Base-by-base conservation (phyloP, 2,329 filamentous ascomycete species). In the Verticillium nonalfalfae region DNA sequence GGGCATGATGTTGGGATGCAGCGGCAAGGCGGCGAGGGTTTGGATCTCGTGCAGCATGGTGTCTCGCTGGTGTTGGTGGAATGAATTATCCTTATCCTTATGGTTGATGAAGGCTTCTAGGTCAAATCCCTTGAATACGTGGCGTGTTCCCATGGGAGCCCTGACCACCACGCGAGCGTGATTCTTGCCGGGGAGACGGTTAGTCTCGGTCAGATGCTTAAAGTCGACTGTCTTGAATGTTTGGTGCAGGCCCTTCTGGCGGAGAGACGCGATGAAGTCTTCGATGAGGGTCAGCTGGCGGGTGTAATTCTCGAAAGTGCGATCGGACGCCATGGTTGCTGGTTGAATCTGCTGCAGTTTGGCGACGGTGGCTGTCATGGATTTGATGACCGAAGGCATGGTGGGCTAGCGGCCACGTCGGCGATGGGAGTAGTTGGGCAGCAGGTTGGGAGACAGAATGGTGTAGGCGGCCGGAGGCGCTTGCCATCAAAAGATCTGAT, bases 1-100 rank as follows among this genome's bases (percentile, higher is more conserved):
- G 2, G 64, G 61, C 56, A 66, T 63, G 52, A 69, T 66, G 59
- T 69, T 64, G 0, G 62, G 65, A 59, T 69, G 66, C 7, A 59
- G 57, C 2, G 63, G 61, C 35, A 68, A 55, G 36, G 61, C 55
- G 60, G 57, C 61, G 18, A 65, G 60, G 11, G 61, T 61, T 15
- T 40, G 59, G 61, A 66, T 66, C 57, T 64, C 62, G 57, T 63
- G 60, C 31, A 67, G 54, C n/a, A 66, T 62, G 13, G 63, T 64
- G 40, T 59, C 58, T 18, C 60, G 61, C 9, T 64, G 59, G 55
- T 64, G 61, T 15, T 63, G 57, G 13, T 39, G 26, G 14, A 63
- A 61, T 18, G 60, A 55, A 15, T 14, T 34, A 21, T 55, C 50
- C n/a, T n/a, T n/a, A n/a, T n/a, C n/a, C n/a, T n/a, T n/a, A 34